Evolutionary conservation across 2,329 filamentous ascomycete genomes (phyloP).

Genomic region (Colletotrichum chlorophyti): DNA sequence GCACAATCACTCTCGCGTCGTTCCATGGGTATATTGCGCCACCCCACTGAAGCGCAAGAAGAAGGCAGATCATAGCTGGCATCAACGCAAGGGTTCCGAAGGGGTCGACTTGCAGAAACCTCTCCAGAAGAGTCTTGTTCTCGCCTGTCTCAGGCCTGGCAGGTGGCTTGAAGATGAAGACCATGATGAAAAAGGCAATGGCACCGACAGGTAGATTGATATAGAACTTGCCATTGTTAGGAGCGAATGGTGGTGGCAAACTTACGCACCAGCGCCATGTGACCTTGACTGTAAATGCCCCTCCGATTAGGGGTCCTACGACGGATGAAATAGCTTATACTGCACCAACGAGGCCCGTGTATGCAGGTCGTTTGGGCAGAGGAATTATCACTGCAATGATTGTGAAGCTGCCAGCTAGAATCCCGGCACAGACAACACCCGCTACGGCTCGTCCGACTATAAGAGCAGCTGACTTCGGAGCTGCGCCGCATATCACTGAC

Average conservation of each 20-base stretch:
- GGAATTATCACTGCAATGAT: conserved; percentile 47
- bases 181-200: conserved; percentile 32
- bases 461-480: conserved; percentile 40
- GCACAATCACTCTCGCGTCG: conserved; percentile 38
- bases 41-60: conserved; percentile 54
- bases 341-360: conserved; percentile 44
- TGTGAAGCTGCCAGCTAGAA: conserved; percentile 40
- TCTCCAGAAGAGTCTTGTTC: not conserved
- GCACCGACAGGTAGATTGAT: conserved; percentile 38
- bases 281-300: conserved; percentile 36
- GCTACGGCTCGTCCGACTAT: conserved; percentile 46
- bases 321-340: conserved; percentile 45
- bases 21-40: conserved; percentile 41
- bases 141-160: not conserved
- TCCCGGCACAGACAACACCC: conserved; percentile 42
- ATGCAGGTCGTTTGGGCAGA: conserved; percentile 39
- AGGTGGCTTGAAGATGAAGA: conserved; percentile 33
- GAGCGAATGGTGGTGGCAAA: not conserved
- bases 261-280: conserved; percentile 41
- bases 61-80: conserved; percentile 42
- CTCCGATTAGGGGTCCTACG: conserved; percentile 34
- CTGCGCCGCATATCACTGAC: conserved; percentile 33
- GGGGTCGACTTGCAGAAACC: conserved; percentile 32
- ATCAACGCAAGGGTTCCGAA: conserved; percentile 32
- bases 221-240: conserved; percentile 29